These are phyloP conservation scores for Porphyridium purpureum DNA, from an alignment of 23 red algal species.

Conservation along the genomic window DNA sequence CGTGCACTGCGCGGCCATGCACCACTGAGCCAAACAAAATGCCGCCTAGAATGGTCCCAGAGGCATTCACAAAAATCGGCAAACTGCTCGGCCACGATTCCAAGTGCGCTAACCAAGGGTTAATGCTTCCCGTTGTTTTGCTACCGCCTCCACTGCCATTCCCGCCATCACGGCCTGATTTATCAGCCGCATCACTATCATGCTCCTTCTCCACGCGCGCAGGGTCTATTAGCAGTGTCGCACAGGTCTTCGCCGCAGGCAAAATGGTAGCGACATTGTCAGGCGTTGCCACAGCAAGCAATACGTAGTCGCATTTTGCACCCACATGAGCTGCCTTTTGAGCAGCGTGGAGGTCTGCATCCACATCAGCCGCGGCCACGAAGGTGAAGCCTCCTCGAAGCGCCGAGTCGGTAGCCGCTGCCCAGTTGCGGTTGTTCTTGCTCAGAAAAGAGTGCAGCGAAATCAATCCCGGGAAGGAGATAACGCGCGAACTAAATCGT, in stretches of 20 bases:
- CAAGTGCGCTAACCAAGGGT: conserved; percentile 65
- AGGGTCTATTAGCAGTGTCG: conserved; percentile 26
- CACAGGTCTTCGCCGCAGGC: conserved; percentile 12
- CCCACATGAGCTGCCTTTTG: conserved; percentile 3
- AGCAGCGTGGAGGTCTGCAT: conserved; percentile 8
- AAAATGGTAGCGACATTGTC: conserved; percentile 40
- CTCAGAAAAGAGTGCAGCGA: conserved; percentile 16
- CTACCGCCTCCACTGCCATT: neutral
- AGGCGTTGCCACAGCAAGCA: conserved; percentile 35
- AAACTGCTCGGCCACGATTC: conserved; percentile 47
- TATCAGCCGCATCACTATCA: conserved; percentile 8
- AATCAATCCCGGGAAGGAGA: conserved; percentile 73
- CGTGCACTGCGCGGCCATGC: conserved; percentile 33
- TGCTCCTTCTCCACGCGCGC: conserved; percentile 8
- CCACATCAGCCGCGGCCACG: conserved; percentile 3
- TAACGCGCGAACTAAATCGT: conserved; percentile 66
- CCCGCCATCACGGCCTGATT: too few relatives aligned
- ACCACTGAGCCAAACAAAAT: conserved; percentile 81
- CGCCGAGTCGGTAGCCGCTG: conserved; percentile 3
- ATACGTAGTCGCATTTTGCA: conserved; percentile 16
- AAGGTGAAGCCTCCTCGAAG: conserved; percentile 55
- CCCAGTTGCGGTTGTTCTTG: neutral
- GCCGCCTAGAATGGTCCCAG: conserved; percentile 34
- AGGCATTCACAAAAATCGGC: conserved; percentile 39
- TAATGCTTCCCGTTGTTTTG: too few relatives aligned